A percentile compares a stretch with the other conserved stretches of the same genome.
These are phyloP conservation scores for Fusarium liriodendri DNA, from an alignment of 2,329 filamentous ascomycete genomes.

Conservation along the genomic window DNA sequence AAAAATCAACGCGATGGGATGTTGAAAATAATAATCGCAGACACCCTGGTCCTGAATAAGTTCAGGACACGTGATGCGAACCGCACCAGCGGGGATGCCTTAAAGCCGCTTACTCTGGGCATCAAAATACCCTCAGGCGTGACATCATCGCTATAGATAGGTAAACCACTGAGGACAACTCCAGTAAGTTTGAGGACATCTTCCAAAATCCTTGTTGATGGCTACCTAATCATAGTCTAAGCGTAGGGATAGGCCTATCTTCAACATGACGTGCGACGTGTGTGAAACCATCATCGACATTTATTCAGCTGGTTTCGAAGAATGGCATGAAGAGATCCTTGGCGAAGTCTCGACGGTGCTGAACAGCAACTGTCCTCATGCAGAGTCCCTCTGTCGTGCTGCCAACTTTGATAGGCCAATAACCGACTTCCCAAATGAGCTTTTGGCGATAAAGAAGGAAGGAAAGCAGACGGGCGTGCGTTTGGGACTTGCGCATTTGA, in stretches of 20 bases:
- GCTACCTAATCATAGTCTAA: not conserved
- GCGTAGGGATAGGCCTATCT: not conserved
- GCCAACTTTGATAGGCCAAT: constrained; percentile 13
- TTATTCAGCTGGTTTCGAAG: constrained; percentile 12
- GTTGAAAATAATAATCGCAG: not conserved
- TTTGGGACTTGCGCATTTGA: constrained; percentile 6
- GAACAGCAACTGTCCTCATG: constrained; percentile 7
- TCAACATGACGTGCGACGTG: not conserved
- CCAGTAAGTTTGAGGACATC: not conserved
- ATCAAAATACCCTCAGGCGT: not conserved
- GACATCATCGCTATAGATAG: not conserved
- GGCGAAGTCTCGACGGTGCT: constrained; percentile 9
- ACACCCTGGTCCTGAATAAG: not conserved
- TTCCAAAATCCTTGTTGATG: not conserved
- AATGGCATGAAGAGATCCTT: constrained; percentile 17
- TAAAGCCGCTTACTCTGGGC: not conserved
- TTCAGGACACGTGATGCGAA: not conserved
- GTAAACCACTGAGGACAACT: not conserved
- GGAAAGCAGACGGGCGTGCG: constrained; percentile 6
- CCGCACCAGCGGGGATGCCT: not conserved
- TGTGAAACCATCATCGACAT: constrained; percentile 21
- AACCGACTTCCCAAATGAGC: not conserved
- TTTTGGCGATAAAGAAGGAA: constrained; percentile 18
- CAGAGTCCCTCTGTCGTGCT: constrained; percentile 11
- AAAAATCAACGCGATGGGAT: no score